A percentile compares a stretch with the other conserved stretches of the same genome.
phyloP scores from a whole-genome alignment of 73 alveolate species.

The Paramecium primaurelia region DNA sequence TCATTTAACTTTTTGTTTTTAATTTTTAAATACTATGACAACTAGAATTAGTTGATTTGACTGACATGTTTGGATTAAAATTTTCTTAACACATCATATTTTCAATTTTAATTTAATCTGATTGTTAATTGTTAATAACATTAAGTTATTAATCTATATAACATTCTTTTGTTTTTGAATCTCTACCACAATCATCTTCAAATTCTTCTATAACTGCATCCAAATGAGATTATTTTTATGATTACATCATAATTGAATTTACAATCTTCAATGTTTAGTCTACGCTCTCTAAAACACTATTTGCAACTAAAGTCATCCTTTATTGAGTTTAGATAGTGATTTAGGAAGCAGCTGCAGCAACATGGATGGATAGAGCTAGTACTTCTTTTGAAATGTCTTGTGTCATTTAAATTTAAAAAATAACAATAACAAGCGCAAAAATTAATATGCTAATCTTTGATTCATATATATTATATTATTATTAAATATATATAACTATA shows the following conservation, averaged over 20 bases:
- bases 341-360: neutral
- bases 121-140: neutral
- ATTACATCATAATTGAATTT: neutral
- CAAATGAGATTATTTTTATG: neutral
- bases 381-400: neutral
- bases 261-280: neutral
- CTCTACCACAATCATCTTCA: neutral
- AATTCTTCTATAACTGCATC: neutral
- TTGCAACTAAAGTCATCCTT: neutral
- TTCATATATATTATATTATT: neutral
- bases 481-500: no score
- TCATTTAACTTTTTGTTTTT: neutral
- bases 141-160: neutral
- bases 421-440: neutral
- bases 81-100: neutral
- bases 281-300: neutral
- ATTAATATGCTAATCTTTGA: neutral
- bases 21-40: neutral
- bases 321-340: neutral
- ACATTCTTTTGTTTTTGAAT: conserved; percentile 7
- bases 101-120: neutral
- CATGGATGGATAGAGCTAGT: neutral
- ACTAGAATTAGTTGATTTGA: neutral
- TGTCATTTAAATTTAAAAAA: neutral
- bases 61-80: neutral